phyloP scores from a whole-genome alignment of 2,329 filamentous ascomycete genomes.

The Penicillium brasilianum region DNA sequence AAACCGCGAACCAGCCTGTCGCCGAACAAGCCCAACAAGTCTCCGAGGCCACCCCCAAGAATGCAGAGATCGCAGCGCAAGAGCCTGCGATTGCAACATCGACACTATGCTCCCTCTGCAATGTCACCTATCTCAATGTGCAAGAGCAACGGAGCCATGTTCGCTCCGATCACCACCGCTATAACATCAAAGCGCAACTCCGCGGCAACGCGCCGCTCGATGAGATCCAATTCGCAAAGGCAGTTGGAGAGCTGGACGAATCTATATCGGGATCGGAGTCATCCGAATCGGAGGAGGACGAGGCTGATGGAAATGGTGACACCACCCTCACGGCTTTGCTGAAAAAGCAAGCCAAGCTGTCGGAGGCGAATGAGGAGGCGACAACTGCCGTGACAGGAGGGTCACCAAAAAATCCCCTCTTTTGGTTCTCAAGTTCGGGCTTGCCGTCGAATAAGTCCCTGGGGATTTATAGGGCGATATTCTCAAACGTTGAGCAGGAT shows the following conservation, averaged over 20 bases:
- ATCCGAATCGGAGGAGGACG: conserved; percentile 71
- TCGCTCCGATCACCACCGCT: conserved; percentile 88
- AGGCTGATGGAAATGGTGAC: conserved; percentile 49
- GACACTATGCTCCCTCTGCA: conserved; percentile 82
- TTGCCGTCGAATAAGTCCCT: conserved; percentile 80
- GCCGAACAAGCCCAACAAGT: conserved; percentile 30
- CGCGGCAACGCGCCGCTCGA: conserved; percentile 73
- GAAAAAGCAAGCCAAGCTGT: conserved; percentile 80
- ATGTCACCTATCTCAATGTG: conserved; percentile 70
- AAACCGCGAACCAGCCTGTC: conserved; percentile 50
- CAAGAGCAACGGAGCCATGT: conserved; percentile 84
- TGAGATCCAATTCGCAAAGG: conserved; percentile 83
- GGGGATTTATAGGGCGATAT: conserved; percentile 82
- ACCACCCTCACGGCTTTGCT: conserved; percentile 73
- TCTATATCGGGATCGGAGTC: conserved; percentile 81
- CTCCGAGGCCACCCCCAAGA: conserved; percentile 28
- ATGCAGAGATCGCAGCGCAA: conserved; percentile 43
- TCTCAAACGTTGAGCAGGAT: conserved; percentile 73
- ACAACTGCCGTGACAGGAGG: conserved; percentile 56
- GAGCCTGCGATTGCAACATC: conserved; percentile 56
- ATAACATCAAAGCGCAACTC: conserved; percentile 92
- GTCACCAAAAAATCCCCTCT: conserved; percentile 71
- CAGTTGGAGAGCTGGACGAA: conserved; percentile 86
- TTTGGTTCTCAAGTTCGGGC: conserved; percentile 82
- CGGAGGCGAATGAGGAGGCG: conserved; percentile 54